Percentiles rank a stretch among this genome's conserved stretches.
These are phyloP conservation scores for Fusarium incarnatum DNA, from an alignment of 2,329 filamentous ascomycete species.

Conservation along the genomic window DNA sequence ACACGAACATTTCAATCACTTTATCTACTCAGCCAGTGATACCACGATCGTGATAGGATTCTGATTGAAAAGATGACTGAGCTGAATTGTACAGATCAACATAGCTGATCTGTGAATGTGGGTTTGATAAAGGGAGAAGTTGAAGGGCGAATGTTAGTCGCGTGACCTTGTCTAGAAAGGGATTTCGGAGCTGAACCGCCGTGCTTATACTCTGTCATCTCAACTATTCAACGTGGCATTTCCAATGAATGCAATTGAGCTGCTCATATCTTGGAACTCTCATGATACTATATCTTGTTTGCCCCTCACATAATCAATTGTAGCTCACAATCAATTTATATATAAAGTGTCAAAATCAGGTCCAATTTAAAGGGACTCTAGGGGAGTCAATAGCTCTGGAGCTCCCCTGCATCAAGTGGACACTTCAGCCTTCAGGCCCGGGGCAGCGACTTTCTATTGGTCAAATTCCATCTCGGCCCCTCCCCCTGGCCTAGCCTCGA, in stretches of 20 bases:
- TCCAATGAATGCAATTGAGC: not conserved
- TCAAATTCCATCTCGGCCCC: not conserved
- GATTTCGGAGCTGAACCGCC: not conserved
- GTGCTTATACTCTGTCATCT: not conserved
- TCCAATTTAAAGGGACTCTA: slow-evolving; percentile 9
- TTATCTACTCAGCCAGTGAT: not conserved
- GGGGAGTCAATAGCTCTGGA: slow-evolving; percentile 11
- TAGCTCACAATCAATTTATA: not conserved
- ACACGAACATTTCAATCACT: not conserved
- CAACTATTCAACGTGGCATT: not conserved
- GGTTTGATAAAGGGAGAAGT: not conserved
- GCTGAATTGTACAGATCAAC: not conserved
- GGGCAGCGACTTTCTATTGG: slow-evolving; percentile 11
- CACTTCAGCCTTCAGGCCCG: slow-evolving; percentile 11
- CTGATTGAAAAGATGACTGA: not conserved
- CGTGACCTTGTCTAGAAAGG: not conserved
- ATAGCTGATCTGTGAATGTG: not conserved
- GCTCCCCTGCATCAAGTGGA: slow-evolving; percentile 23
- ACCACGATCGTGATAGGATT: not conserved
- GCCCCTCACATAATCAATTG: not conserved
- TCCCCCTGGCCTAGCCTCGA: slow-evolving; percentile 19
- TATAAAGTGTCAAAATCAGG: not conserved
- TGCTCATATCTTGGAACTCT: not conserved
- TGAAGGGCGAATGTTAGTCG: not conserved
- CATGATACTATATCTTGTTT: not conserved